Percentiles rank a stretch among this genome's conserved stretches.
These are phyloP conservation scores for Haplosporangium sp. DNA, from an alignment of 371 early-diverging fungal genomes.

Conservation along the genomic window DNA sequence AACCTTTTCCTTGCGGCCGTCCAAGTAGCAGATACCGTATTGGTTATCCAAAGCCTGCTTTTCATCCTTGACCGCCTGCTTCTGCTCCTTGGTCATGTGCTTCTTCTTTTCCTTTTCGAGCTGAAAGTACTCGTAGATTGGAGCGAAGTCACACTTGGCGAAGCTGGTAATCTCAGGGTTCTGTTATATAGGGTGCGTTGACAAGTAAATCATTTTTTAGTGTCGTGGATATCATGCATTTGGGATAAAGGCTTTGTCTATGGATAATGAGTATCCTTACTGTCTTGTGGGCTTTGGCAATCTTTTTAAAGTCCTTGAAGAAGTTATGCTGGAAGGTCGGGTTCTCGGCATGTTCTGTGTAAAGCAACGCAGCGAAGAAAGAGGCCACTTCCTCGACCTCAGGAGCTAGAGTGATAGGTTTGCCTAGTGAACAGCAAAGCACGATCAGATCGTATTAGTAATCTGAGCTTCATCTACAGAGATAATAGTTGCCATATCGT, in stretches of 20 bases:
- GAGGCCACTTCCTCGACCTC: conserved; percentile 95
- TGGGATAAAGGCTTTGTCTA: no score
- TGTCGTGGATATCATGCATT: conserved; percentile 1
- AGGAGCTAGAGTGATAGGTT: conserved; percentile 76
- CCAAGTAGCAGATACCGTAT: conserved; percentile 81
- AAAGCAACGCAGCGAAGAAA: conserved; percentile 91
- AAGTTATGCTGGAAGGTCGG: conserved; percentile 91
- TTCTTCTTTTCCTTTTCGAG: conserved; percentile 84
- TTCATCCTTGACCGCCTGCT: conserved; percentile 82
- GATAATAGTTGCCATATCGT: background rate
- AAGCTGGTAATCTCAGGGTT: conserved; percentile 82
- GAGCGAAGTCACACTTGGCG: conserved; percentile 90
- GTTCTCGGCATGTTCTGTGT: conserved; percentile 88
- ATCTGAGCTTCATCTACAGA: no score
- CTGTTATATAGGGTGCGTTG: conserved; percentile 39
- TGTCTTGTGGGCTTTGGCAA: conserved; percentile 73
- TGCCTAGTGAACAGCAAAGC: conserved; percentile 42
- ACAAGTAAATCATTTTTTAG: background rate
- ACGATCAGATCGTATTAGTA: no score
- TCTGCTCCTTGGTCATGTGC: conserved; percentile 90
- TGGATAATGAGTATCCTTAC: conserved; percentile 52
- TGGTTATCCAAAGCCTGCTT: conserved; percentile 77
- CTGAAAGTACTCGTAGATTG: conserved; percentile 85
- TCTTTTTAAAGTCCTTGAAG: conserved; percentile 83
- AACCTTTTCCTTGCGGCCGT: conserved; percentile 96